These are phyloP conservation scores for Sporobolomyces roseus DNA, from an alignment of 768 basidiomycete genomes.

Conservation along the genomic window DNA sequence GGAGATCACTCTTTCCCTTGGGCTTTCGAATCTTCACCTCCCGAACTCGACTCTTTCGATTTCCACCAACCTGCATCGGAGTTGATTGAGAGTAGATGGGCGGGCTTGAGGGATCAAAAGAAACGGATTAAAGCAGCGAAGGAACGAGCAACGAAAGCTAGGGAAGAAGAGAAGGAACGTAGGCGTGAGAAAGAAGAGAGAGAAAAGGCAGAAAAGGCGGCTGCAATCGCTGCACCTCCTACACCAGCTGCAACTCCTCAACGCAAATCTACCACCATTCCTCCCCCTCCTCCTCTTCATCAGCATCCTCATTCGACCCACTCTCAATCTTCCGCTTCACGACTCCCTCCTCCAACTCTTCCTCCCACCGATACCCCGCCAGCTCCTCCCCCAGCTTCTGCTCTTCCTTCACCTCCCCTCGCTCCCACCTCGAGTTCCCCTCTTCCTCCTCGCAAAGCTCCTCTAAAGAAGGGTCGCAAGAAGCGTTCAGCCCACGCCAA, in stretches of 20 bases:
- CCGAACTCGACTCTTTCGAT: constrained; percentile 26
- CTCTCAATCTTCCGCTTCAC: constrained; percentile 3
- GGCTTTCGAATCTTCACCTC: background rate
- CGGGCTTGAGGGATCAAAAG: constrained; percentile 33
- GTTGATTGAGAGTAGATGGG: constrained; percentile 25
- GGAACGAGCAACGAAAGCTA: constrained; percentile 34
- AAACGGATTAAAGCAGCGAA: constrained; percentile 34
- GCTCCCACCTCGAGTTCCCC: background rate
- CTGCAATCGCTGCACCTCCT: constrained; percentile 14
- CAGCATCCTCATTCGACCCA: background rate
- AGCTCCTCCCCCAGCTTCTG: background rate
- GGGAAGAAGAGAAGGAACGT: constrained; percentile 33
- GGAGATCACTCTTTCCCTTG: background rate
- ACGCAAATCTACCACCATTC: constrained; percentile 15
- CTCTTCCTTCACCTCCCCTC: background rate
- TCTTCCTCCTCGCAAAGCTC: constrained; percentile 17
- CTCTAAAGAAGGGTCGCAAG: constrained; percentile 71
- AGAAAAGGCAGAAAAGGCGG: constrained; percentile 40
- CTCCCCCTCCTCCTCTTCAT: background rate
- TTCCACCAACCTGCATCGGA: constrained; percentile 1
- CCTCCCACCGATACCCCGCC: background rate
- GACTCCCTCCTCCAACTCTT: background rate
- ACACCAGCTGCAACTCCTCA: constrained; percentile 17
- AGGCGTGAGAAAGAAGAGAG: constrained; percentile 35
- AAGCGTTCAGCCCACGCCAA: constrained; percentile 86